These are phyloP conservation scores for Ottelia alismoides DNA, from an alignment of 106 monocot genomes.

Conservation along the genomic window DNA sequence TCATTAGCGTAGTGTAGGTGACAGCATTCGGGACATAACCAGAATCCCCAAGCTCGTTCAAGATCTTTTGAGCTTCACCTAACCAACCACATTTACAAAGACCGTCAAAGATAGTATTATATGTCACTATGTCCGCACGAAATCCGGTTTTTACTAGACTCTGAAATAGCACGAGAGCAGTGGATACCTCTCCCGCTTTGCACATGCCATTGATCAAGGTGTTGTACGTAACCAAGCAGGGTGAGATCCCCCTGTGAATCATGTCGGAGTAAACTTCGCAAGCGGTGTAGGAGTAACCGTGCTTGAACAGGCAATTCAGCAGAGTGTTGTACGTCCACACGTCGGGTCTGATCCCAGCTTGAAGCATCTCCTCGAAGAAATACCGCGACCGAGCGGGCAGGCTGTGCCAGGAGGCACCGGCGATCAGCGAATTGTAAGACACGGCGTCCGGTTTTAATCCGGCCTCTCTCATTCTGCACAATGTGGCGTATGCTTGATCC, in stretches of 20 bases:
- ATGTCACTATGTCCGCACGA: slow-evolving; percentile 47
- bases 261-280: slow-evolving; percentile 47
- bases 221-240: slow-evolving; percentile 58
- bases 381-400: slow-evolving; percentile 22
- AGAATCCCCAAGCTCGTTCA: slow-evolving; percentile 41
- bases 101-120: slow-evolving; percentile 70
- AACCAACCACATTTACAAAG: slow-evolving; percentile 51
- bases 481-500: slow-evolving; percentile 32
- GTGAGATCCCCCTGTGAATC: slow-evolving; percentile 32
- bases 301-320: slow-evolving; percentile 69
- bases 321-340: slow-evolving; percentile 70
- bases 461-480: slow-evolving; percentile 51
- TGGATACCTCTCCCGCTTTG: slow-evolving; percentile 41
- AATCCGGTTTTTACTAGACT: slow-evolving; percentile 34
- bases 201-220: slow-evolving; percentile 73
- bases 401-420: slow-evolving; percentile 27
- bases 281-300: slow-evolving; percentile 44
- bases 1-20: slow-evolving; percentile 82
- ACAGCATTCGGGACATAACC: slow-evolving; percentile 46
- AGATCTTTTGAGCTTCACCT: slow-evolving; percentile 35
- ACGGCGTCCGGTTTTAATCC: slow-evolving; percentile 54
- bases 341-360: slow-evolving; percentile 45
- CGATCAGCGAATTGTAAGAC: slow-evolving; percentile 75
- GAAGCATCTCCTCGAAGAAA: slow-evolving; percentile 76
- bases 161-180: slow-evolving; percentile 51